Percentiles rank a stretch among this genome's conserved stretches.
Evolutionary conservation across 169 alveolate genomes (phyloP).

Genomic region (Plasmodium malariae): DNA sequence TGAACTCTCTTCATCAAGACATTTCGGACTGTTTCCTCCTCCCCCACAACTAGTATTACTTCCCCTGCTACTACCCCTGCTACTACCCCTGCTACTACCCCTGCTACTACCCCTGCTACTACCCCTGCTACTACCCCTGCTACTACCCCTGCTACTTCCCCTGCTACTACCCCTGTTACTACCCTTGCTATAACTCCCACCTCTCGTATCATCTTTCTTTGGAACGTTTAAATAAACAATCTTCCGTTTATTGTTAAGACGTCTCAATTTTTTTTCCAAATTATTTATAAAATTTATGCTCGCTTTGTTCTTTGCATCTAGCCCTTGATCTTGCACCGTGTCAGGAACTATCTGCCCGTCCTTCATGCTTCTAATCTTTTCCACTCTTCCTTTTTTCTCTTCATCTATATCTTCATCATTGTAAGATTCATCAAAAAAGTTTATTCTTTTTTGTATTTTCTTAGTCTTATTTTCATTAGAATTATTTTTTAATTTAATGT

Average conservation of each 20-base stretch:
- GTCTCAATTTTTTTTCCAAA: constrained; percentile 45
- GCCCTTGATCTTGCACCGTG: background rate
- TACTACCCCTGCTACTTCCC: too few species aligned
- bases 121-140: too few species aligned
- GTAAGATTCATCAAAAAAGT: constrained; percentile 7
- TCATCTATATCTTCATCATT: constrained; percentile 1
- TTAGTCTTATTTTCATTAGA: background rate
- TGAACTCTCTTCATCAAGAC: too few species aligned
- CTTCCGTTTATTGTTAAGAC: constrained; percentile 36
- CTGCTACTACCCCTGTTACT: too few species aligned
- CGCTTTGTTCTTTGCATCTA: background rate
- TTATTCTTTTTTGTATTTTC: background rate
- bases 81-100: too few species aligned
- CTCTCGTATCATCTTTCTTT: background rate
- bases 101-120: too few species aligned
- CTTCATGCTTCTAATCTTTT: constrained; percentile 46
- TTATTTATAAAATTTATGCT: constrained; percentile 25
- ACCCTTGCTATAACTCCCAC: background rate
- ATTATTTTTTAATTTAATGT: constrained; percentile 23
- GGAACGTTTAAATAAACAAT: constrained; percentile 62
- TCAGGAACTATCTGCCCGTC: constrained; percentile 34
- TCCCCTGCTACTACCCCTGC: too few species aligned
- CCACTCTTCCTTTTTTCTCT: constrained; percentile 1
- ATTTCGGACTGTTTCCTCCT: too few species aligned
- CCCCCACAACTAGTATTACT: too few species aligned